phyloP scores from a whole-genome alignment of 345 rosid species.

The Triadica sebifera region DNA sequence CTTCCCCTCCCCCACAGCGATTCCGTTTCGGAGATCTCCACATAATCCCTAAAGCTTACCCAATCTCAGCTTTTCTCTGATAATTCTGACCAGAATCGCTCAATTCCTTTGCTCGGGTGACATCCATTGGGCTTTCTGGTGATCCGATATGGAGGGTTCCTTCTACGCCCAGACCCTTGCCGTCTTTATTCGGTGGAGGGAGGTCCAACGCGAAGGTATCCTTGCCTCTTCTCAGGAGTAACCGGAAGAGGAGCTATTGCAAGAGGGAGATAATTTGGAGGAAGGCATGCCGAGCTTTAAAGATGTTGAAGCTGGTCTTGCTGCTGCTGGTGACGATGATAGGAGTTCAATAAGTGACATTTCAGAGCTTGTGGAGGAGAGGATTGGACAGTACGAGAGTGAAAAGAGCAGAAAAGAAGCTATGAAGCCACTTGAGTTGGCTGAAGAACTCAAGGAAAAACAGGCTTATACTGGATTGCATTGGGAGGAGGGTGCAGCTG shows the following conservation, averaged over 20 bases:
- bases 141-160: constrained; percentile 46
- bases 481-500: constrained; percentile 97
- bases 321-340: constrained; percentile 20
- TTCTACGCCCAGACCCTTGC: constrained; percentile 53
- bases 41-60: constrained; percentile 28
- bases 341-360: constrained; percentile 52
- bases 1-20: constrained; percentile 24
- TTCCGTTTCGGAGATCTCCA: constrained; percentile 19
- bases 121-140: constrained; percentile 19
- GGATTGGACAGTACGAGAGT: constrained; percentile 64
- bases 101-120: constrained; percentile 28
- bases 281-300: constrained; percentile 15
- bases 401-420: constrained; percentile 51
- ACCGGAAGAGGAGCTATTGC: constrained; percentile 19
- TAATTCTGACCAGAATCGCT: constrained; percentile 16
- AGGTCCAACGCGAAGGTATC: constrained; percentile 59
- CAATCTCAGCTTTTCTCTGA: constrained; percentile 4
- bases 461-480: constrained; percentile 95
- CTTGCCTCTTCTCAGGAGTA: constrained; percentile 27
- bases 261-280: constrained; percentile 31
- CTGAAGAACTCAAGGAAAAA: constrained; percentile 89
- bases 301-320: constrained; percentile 32
- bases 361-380: constrained; percentile 84
- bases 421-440: constrained; percentile 81
- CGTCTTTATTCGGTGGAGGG: constrained; percentile 74